phyloP scores from a whole-genome alignment of 1,284 basidiomycete species.

The Anthracocystis walkeri region DNA sequence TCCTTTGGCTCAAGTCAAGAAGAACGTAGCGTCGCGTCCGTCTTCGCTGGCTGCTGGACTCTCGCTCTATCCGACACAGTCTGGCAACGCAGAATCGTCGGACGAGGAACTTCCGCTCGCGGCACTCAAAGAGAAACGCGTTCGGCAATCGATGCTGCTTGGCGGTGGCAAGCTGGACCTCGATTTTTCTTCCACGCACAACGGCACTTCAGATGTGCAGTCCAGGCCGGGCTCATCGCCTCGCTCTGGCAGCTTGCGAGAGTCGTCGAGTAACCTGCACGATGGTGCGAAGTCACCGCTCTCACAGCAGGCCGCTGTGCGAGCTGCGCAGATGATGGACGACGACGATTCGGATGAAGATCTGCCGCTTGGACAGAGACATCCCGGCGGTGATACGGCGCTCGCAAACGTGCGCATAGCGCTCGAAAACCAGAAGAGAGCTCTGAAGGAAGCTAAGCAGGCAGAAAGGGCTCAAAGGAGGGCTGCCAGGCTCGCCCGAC shows the following conservation, averaged over 20 bases:
- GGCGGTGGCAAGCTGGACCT: conserved; percentile 53
- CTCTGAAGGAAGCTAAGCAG: conserved; percentile 34
- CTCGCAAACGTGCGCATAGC: conserved; percentile 29
- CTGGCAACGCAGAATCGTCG: conserved; percentile 42
- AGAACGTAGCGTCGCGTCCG: conserved; percentile 43
- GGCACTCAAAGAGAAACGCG: conserved; percentile 55
- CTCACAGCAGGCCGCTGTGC: not conserved
- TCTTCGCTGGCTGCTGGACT: conserved; percentile 43
- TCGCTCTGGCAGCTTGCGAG: conserved; percentile 18
- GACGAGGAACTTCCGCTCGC: conserved; percentile 60
- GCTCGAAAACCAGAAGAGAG: conserved; percentile 38
- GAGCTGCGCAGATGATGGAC: conserved; percentile 5
- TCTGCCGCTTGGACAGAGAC: conserved; percentile 53
- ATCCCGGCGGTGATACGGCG: conserved; percentile 42
- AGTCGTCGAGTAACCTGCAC: not conserved
- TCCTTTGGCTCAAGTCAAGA: conserved; percentile 57
- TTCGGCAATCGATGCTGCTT: conserved; percentile 35
- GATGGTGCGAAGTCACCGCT: conserved; percentile 13
- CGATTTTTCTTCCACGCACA: conserved; percentile 35
- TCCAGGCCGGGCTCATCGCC: conserved; percentile 20
- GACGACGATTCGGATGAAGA: conserved; percentile 60
- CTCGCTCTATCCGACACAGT: conserved; percentile 7
- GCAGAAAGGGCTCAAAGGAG: conserved; percentile 25
- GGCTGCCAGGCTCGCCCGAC: conserved; percentile 28
- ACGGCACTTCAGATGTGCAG: conserved; percentile 2